These are phyloP conservation scores for Gaertneriomyces semiglobifer DNA, from an alignment of 192 early-diverging fungal species.

Conservation along the genomic window DNA sequence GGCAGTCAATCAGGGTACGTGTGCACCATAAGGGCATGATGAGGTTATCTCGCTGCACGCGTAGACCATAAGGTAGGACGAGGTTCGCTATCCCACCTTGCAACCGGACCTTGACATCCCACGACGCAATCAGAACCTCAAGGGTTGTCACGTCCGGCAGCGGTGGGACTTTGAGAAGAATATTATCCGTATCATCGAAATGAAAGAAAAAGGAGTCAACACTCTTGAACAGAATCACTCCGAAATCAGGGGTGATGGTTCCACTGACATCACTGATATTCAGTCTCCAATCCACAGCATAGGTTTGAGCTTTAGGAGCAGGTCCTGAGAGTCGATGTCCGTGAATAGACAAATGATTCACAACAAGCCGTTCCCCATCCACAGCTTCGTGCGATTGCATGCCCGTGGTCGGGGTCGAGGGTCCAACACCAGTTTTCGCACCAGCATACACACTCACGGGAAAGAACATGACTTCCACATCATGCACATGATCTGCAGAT, in stretches of 20 bases:
- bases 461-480: conserved; percentile 27
- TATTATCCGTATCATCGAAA: conserved; percentile 64
- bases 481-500: conserved; percentile 62
- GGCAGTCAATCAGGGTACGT: conserved; percentile 56
- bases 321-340: conserved; percentile 71
- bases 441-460: too few relatives aligned
- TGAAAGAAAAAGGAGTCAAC: conserved; percentile 63
- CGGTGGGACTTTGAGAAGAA: conserved; percentile 41
- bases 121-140: conserved; percentile 49
- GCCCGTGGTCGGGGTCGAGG: too few relatives aligned
- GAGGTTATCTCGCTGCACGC: conserved; percentile 62
- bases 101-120: conserved; percentile 62
- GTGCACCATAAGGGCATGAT: conserved; percentile 54
- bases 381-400: too few relatives aligned
- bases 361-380: too few relatives aligned
- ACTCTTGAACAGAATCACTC: conserved; percentile 50
- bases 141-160: conserved; percentile 64
- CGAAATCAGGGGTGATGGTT: conserved; percentile 60
- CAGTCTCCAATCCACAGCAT: conserved; percentile 68
- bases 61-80: conserved; percentile 55
- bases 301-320: conserved; percentile 58
- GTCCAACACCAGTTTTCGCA: too few relatives aligned
- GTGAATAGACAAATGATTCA: conserved; percentile 5
- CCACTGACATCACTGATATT: conserved; percentile 61
- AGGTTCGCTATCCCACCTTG: conserved; percentile 47